phyloP scores from a whole-genome alignment of 768 basidiomycete species.

The Guyanaporus albipodus region DNA sequence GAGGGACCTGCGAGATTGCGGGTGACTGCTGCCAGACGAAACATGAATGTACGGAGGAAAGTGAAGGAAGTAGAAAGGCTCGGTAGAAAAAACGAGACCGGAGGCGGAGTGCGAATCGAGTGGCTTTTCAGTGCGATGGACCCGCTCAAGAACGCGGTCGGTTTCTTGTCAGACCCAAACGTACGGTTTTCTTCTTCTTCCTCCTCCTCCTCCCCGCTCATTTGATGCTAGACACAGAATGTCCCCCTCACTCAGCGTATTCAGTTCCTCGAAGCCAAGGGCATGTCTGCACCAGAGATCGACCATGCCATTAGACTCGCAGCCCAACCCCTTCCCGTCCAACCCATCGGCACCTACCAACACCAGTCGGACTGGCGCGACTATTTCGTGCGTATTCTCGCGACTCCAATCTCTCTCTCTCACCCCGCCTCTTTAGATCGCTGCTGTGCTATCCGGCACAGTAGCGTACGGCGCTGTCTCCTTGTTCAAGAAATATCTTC shows the following conservation, averaged over 20 bases:
- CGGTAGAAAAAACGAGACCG: not conserved
- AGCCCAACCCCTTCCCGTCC: constrained; percentile 28
- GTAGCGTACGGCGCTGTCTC: constrained; percentile 76
- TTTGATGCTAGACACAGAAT: constrained; percentile 55
- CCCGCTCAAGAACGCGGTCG: constrained; percentile 74
- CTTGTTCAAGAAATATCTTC: constrained; percentile 86
- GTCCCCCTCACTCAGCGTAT: constrained; percentile 82
- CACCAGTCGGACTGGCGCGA: constrained; percentile 91
- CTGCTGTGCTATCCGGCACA: constrained; percentile 85
- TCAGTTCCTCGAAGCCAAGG: constrained; percentile 95
- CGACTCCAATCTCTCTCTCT: not conserved
- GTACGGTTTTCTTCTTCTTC: constrained; percentile 34
- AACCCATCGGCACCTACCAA: constrained; percentile 38
- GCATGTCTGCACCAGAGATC: constrained; percentile 78
- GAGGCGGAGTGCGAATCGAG: constrained; percentile 31
- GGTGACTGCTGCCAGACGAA: constrained; percentile 23
- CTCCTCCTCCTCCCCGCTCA: constrained; percentile 9
- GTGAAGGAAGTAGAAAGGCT: not conserved
- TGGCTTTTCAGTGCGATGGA: constrained; percentile 40
- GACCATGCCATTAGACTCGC: constrained; percentile 77
- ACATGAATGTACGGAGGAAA: constrained; percentile 15
- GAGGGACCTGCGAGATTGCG: not conserved
- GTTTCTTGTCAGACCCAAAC: constrained; percentile 83
- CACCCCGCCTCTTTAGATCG: constrained; percentile 58
- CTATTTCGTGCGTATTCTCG: constrained; percentile 73